Evolutionary conservation across 106 monocot species (phyloP), one percentile per base, ranked within the genome.

Genomic region (Dendrobium huoshanense): DNA sequence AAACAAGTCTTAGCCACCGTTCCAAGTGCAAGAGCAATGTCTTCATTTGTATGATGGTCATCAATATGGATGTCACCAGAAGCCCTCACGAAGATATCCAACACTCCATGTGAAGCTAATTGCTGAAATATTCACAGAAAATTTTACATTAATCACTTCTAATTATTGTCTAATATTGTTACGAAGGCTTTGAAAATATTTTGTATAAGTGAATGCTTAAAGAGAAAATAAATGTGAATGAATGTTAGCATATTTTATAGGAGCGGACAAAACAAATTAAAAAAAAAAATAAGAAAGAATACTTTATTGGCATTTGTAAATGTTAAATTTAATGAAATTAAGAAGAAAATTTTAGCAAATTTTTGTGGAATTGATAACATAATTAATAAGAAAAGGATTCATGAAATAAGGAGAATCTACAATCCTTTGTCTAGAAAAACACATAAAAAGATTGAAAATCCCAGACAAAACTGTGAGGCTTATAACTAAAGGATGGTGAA

Each of bases 31-130:
- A 98, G 92, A 77, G 98, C 98, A 87, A 98, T 82, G 82, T 98
- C 94, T 84, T 98, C 98, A 86, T 98, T 98, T 18, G 98, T 91
- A 79, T 98, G 98, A 85, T 98, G 95, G 64, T 98, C 92, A 87
- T 98, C 98, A 75, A 98, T 98, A 79, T 98, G 98, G 55, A 79
- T 92, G 76, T 98, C 98, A 83, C 98, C 98, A 80, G 79, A 74
- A 24, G 95, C 98, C 77, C 87, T 92, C 55, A 98, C 92, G 82
- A 77, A 77, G 55, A 98, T 45, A 81, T 98, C 98, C 81, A 98
- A 91, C 2, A 98, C 82, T 65, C 98, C 98, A 87, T 98, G 95
- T 16, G 94, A 98, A 77, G 98, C 89, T 55, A 98, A 48, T 93
- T 98, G 98, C 98, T 98, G 88, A 67, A 81, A 72, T 11, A 42